Evolutionary conservation across 2,329 filamentous ascomycete species (phyloP).

Genomic region (Anthostomella pinea): DNA sequence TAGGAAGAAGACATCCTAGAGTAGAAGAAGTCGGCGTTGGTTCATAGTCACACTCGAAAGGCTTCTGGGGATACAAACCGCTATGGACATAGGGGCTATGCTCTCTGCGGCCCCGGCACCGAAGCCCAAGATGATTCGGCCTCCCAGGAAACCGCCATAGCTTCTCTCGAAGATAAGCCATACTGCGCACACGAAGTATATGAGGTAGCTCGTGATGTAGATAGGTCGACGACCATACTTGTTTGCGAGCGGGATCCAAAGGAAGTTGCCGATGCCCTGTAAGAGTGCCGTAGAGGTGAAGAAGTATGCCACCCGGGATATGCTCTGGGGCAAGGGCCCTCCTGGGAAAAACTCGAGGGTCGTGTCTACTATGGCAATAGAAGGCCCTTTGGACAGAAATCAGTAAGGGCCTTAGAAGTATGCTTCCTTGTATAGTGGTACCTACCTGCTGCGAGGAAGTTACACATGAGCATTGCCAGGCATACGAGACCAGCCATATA

Average conservation of each 20-base stretch:
- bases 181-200: slow-evolving; percentile 40
- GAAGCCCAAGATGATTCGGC: slow-evolving; percentile 51
- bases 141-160: slow-evolving; percentile 42
- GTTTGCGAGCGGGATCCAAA: slow-evolving; percentile 45
- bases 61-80: slow-evolving; percentile 10
- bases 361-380: slow-evolving; percentile 47
- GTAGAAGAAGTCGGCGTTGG: neutral
- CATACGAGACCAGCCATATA: slow-evolving; percentile 50
- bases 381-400: slow-evolving; percentile 35
- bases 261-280: slow-evolving; percentile 45
- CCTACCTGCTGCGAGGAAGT: slow-evolving; percentile 52
- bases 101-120: slow-evolving; percentile 53
- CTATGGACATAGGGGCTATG: slow-evolving; percentile 31
- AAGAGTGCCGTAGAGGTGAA: slow-evolving; percentile 50
- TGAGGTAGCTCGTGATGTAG: slow-evolving; percentile 42
- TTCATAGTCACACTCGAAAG: neutral
- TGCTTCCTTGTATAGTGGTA: too few relatives aligned
- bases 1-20: slow-evolving; percentile 55
- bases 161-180: slow-evolving; percentile 43
- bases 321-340: slow-evolving; percentile 28
- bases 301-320: slow-evolving; percentile 49
- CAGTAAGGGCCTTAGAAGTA: slow-evolving; percentile 1
- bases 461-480: slow-evolving; percentile 53
- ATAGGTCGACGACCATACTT: slow-evolving; percentile 43
- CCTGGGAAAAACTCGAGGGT: slow-evolving; percentile 46